Base-by-base conservation (phyloP, 2,329 filamentous ascomycete genomes). In the Aulographum hederae region DNA sequence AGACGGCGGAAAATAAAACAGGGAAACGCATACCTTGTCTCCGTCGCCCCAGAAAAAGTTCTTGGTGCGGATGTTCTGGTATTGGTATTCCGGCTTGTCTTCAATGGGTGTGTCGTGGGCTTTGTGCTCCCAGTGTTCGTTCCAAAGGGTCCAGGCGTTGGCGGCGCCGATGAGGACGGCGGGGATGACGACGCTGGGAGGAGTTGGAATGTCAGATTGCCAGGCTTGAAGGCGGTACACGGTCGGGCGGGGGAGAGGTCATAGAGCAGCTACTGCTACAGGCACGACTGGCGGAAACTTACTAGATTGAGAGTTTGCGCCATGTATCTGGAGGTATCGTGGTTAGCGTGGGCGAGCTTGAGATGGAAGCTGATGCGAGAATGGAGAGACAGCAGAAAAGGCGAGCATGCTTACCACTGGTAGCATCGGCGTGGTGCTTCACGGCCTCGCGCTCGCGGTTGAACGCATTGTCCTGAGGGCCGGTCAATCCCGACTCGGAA, bases 71-170 rank as follows among this genome's bases (percentile, higher is more conserved):
- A 98, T 79, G 69, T 98, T 98, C 72, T 92, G 81, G 73, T 92
- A 98, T 37, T 84, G 64, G 62, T 95, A 98, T 66, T 95, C 81
- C 48, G 69, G 61, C 52, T 80, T 78, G 64, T 98, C 89, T 66
- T 92, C 82, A 45, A 86, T 66, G 43, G 89, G 79, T 38, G 78
- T 72, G 57, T 80, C 61, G 63, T 95, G 86, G 32, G 58, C 61
- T 72, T 78, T 82, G 69, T 98, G 89, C 61, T 91, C 80, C 86
- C 86, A 95, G 62, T 98, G 89, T 64, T 91, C 81, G 48, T 71
- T 74, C 82, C 84, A 98, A 40, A 93, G 73, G 52, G 75, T 73
- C 57, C 78, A 93, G 47, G 85, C 85, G 57, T 98, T 98, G 59
- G 74, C 63, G 43, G 60, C 55, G 37, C 78, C 74, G 43, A 84